Percentiles rank a stretch among this genome's conserved stretches.
Conservation (phyloP, 768 basidiomycete genomes). For the Podaxis sp. region DNA sequence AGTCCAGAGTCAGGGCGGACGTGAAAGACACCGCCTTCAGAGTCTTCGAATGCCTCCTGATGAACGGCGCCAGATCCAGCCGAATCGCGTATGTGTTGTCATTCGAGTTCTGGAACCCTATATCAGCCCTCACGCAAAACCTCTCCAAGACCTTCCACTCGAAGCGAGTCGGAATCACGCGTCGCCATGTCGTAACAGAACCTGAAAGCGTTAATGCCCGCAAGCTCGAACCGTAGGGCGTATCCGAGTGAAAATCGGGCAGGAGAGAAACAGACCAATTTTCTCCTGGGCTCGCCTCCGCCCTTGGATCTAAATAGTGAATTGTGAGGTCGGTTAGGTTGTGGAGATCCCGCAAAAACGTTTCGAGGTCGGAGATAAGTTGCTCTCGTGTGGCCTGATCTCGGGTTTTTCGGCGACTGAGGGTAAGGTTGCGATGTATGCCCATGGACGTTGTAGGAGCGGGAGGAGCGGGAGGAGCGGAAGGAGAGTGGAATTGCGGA, state of each 20-base stretch:
- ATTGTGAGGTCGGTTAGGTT: slow-evolving; percentile 4
- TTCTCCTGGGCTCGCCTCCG: not conserved
- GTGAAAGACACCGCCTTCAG: slow-evolving; percentile 1
- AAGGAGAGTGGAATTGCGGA: not conserved
- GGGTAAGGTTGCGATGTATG: not conserved
- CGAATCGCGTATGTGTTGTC: slow-evolving; percentile 11
- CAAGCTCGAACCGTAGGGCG: slow-evolving; percentile 4
- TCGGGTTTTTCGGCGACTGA: slow-evolving; percentile 3
- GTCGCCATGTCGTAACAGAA: slow-evolving; percentile 4
- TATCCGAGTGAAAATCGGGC: not conserved
- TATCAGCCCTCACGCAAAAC: not conserved
- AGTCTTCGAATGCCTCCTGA: slow-evolving; percentile 10
- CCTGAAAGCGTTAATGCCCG: slow-evolving; percentile 1
- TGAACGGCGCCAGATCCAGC: slow-evolving; percentile 4
- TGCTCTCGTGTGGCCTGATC: not conserved
- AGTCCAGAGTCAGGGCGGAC: not conserved
- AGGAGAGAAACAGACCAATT: slow-evolving; percentile 2
- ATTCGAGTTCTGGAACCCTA: not conserved
- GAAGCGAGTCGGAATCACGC: not conserved
- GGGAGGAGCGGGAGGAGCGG: not conserved
- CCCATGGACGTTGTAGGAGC: not conserved
- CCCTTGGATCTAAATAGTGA: not conserved
- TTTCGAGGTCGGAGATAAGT: not conserved
- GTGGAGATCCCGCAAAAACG: not conserved
- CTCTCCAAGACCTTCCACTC: not conserved